A percentile compares a stretch with the other conserved stretches of the same genome.
Conservation (phyloP, 2,329 filamentous ascomycete genomes). For the Gnomoniopsis sp. region DNA sequence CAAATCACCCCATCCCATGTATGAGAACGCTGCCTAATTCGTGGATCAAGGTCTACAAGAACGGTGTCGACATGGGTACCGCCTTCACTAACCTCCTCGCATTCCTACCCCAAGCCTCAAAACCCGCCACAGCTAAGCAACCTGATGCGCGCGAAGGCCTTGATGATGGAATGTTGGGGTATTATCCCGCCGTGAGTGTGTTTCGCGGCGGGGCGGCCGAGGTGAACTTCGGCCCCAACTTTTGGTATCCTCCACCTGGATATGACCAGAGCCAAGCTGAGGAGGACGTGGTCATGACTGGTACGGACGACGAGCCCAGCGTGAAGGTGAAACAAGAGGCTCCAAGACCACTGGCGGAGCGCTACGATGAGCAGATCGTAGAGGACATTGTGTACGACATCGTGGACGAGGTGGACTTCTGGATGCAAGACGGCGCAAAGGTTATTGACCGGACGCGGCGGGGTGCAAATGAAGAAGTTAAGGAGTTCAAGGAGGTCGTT, state of each 20-base stretch:
- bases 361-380: constrained; percentile 89
- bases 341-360: constrained; percentile 65
- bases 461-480: constrained; percentile 37
- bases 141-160: constrained; percentile 79
- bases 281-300: constrained; percentile 47
- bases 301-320: constrained; percentile 28
- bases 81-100: constrained; percentile 84
- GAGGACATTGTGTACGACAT: constrained; percentile 94
- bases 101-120: constrained; percentile 87
- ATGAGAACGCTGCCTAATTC: constrained; percentile 84
- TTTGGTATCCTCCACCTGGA: constrained; percentile 79
- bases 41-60: constrained; percentile 87
- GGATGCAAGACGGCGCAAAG: constrained; percentile 64
- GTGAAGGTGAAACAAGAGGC: constrained; percentile 17
- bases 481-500: constrained; percentile 63
- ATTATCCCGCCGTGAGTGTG: constrained; percentile 89
- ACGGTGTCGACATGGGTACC: constrained; percentile 80
- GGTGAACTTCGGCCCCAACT: constrained; percentile 90
- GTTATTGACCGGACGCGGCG: constrained; percentile 43
- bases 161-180: constrained; percentile 92
- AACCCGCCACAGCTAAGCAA: constrained; percentile 55
- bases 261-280: constrained; percentile 39
- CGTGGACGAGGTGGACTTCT: constrained; percentile 91
- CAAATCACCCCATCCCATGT: constrained; percentile 69
- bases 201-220: constrained; percentile 90